These are phyloP conservation scores for Henningerozyma blattae DNA, from an alignment of 805 yeast species.

Conservation along the genomic window DNA sequence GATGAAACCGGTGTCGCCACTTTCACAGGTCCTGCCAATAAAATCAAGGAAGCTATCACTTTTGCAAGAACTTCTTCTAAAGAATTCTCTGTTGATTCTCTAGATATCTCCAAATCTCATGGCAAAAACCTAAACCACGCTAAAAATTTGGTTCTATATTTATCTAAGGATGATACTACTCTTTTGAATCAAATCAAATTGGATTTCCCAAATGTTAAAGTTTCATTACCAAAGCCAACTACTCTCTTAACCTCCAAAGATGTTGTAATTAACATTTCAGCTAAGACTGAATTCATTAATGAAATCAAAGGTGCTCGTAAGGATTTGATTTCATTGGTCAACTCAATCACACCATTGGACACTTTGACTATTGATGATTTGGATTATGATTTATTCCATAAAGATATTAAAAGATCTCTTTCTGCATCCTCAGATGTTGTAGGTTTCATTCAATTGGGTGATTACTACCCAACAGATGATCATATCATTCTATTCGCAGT, in stretches of 20 bases:
- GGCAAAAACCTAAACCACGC: slow-evolving; percentile 72
- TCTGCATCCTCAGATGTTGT: slow-evolving; percentile 29
- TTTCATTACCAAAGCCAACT: slow-evolving; percentile 35
- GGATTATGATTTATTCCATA: slow-evolving; percentile 32
- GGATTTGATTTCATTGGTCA: slow-evolving; percentile 61
- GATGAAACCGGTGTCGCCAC: slow-evolving; percentile 37
- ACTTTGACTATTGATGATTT: slow-evolving; percentile 50
- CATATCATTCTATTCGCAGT: slow-evolving; percentile 44
- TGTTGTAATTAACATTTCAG: slow-evolving; percentile 53
- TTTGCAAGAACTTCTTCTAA: slow-evolving; percentile 50
- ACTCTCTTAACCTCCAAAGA: slow-evolving; percentile 33
- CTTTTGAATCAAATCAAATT: slow-evolving; percentile 30
- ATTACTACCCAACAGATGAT: slow-evolving; percentile 31
- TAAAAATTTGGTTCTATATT: slow-evolving; percentile 55
- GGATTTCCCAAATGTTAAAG: slow-evolving; percentile 31
- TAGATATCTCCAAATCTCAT: slow-evolving; percentile 85
- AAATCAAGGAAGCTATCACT: slow-evolving; percentile 49
- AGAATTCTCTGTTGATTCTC: slow-evolving; percentile 45
- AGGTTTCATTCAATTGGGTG: slow-evolving; percentile 48
- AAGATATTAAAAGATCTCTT: slow-evolving; percentile 17
- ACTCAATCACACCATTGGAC: slow-evolving; percentile 55
- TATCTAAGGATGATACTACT: slow-evolving; percentile 35
- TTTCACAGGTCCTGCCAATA: slow-evolving; percentile 51
- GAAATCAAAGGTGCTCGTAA: slow-evolving; percentile 56
- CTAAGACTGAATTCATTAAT: slow-evolving; percentile 33